A percentile compares a stretch with the other conserved stretches of the same genome.
These are phyloP conservation scores for Eutrema japonicum DNA, from an alignment of 345 rosid genomes.

Conservation along the genomic window DNA sequence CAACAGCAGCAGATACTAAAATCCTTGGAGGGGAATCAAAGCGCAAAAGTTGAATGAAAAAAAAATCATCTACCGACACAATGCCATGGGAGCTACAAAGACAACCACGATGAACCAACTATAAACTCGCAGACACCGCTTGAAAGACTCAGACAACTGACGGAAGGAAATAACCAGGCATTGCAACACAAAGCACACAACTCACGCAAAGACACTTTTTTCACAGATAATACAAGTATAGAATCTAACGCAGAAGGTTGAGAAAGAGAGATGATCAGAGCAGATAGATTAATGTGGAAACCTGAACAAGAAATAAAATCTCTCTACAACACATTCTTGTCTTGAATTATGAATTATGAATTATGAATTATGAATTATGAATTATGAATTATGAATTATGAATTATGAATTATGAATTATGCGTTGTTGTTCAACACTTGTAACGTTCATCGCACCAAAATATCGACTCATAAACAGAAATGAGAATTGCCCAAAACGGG, in stretches of 20 bases:
- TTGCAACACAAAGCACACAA: not conserved
- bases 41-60: not conserved
- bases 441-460: conserved; percentile 25
- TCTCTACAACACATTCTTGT: not conserved
- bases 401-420: not conserved
- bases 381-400: too few relatives aligned
- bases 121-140: not conserved
- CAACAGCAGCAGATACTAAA: not conserved
- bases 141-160: conserved; percentile 5
- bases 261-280: conserved; percentile 16
- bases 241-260: not conserved
- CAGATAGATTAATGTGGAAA: not conserved
- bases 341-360: not conserved
- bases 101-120: not conserved
- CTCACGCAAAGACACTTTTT: not conserved
- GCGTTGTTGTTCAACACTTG: conserved; percentile 32
- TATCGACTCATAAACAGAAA: conserved; percentile 26
- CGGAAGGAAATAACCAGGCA: not conserved
- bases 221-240: not conserved
- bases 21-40: not conserved
- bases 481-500: conserved; percentile 22
- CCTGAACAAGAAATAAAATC: conserved; percentile 20
- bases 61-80: not conserved
- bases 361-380: too few relatives aligned
- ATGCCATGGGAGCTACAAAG: not conserved